These are phyloP conservation scores for Camptophora hylomeconis DNA, from an alignment of 2,329 filamentous ascomycete species.

Conservation along the genomic window DNA sequence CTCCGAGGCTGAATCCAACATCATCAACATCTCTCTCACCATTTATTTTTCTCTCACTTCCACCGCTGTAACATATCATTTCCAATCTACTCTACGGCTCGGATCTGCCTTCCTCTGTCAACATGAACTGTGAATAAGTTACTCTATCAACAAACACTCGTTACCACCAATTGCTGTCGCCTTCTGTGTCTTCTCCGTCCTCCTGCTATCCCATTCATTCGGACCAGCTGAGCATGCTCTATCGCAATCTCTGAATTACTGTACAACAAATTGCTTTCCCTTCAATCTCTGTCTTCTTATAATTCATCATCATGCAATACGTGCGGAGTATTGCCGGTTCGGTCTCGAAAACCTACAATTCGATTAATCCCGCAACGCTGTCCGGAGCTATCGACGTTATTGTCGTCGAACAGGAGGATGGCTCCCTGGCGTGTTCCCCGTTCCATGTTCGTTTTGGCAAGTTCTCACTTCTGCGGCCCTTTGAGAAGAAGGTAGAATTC, in stretches of 20 bases:
- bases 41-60: slow-evolving; percentile 6
- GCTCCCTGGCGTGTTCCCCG: slow-evolving; percentile 71
- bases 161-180: too few species aligned
- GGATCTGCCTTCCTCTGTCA: too few species aligned
- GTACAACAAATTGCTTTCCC: neutral
- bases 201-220: neutral
- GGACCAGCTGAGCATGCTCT: slow-evolving; percentile 1
- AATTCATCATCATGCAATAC: slow-evolving; percentile 66
- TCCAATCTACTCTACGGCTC: too few species aligned
- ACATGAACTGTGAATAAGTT: too few species aligned
- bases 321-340: slow-evolving; percentile 88
- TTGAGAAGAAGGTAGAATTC: slow-evolving; percentile 98
- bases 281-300: slow-evolving; percentile 6
- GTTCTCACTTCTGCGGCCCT: slow-evolving; percentile 87
- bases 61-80: too few species aligned
- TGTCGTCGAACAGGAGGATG: slow-evolving; percentile 92
- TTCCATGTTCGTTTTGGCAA: slow-evolving; percentile 99
- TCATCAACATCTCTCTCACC: slow-evolving; percentile 10
- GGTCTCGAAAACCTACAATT: slow-evolving; percentile 98
- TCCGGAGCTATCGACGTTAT: slow-evolving; percentile 98
- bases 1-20: too few species aligned
- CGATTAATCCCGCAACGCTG: slow-evolving; percentile 92
- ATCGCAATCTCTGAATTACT: neutral
- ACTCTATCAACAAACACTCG: too few species aligned
- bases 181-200: too few species aligned